Base-by-base conservation (phyloP, 2,329 filamentous ascomycete genomes). In the Scytalidium sp. region DNA sequence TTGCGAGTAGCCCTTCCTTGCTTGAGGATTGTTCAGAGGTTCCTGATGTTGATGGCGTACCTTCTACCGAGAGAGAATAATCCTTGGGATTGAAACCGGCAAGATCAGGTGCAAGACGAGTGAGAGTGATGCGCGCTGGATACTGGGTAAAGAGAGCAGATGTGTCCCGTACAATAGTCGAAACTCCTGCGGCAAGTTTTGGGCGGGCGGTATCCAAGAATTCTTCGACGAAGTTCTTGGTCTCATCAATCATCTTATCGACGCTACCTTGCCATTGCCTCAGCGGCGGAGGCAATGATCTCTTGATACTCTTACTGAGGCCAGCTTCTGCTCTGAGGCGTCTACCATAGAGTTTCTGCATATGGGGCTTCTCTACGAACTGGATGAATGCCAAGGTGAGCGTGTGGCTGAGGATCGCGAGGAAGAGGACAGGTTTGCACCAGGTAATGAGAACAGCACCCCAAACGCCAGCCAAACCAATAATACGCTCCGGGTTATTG, bases 391-490 rank as follows among this genome's bases (percentile, higher is more conserved):
- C 84, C 25, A 97, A 75, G 1, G 88, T 94, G 45, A 97, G 75
- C 25, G 93, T 81, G 64, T 99, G 94, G 56, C 90, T 91, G 29
- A 92, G 69, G 19, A 97, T 74, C 2, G 94, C 93, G 58, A 97
- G 79, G 64, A 91, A 82, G 66, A 96, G 95, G 56, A 99, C 87
- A 3, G 88, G 78, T 46, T 84, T 82, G 67, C 89, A 97, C 79
- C 90, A 92, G 0, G 93, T 96, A 62, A 99, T 96, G 44, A 97
- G 80, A 6, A 92, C 93, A 22, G 91, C 85, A 46, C 94, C 94
- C 93, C 93, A 99, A 6, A 97, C 78, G n/a, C 92, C 94, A 17
- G 93, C 93, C 4, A 95, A 85, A 22, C 94, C 94, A 56, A 99
- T 86, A 36, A 97, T 85, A 50, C 93, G 87, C 69, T 99, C 94